Evolutionary conservation across 1,139 yeast species (phyloP).

Genomic region (Candida freyschussii): DNA sequence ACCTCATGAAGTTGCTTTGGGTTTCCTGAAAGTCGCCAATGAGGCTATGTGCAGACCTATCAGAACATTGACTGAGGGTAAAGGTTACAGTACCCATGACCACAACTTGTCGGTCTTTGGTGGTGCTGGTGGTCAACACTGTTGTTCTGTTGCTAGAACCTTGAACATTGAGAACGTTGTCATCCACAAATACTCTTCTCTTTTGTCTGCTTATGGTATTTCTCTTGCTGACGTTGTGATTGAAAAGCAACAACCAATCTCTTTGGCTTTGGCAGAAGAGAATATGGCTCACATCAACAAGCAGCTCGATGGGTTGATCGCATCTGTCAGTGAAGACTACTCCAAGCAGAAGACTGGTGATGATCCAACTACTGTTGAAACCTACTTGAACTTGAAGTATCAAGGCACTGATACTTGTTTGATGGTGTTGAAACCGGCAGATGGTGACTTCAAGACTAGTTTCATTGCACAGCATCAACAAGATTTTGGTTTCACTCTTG

Average conservation of each 20-base stretch:
- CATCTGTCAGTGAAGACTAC: constrained; percentile 29
- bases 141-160: constrained; percentile 43
- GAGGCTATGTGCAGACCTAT: constrained; percentile 54
- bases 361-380: constrained; percentile 47
- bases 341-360: constrained; percentile 29
- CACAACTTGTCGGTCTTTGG: constrained; percentile 51
- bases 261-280: constrained; percentile 30
- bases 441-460: constrained; percentile 27
- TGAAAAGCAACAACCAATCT: constrained; percentile 59
- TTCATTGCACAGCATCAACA: constrained; percentile 50
- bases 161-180: constrained; percentile 42
- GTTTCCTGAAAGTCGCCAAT: constrained; percentile 48
- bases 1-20: constrained; percentile 45
- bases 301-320: constrained; percentile 18
- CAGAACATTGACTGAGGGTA: constrained; percentile 48
- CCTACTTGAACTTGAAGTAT: constrained; percentile 74
- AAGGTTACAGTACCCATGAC: constrained; percentile 40
- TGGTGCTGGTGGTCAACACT: constrained; percentile 57
- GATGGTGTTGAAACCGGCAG: constrained; percentile 47
- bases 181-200: constrained; percentile 48
- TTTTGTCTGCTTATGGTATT: constrained; percentile 53
- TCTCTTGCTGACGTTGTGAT: constrained; percentile 54
- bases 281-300: too few species aligned
- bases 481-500: constrained; percentile 62
- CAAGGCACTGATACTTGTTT: constrained; percentile 84